Evolutionary conservation across 768 basidiomycete species (phyloP).

Genomic region (Pulveroboletus sp.): DNA sequence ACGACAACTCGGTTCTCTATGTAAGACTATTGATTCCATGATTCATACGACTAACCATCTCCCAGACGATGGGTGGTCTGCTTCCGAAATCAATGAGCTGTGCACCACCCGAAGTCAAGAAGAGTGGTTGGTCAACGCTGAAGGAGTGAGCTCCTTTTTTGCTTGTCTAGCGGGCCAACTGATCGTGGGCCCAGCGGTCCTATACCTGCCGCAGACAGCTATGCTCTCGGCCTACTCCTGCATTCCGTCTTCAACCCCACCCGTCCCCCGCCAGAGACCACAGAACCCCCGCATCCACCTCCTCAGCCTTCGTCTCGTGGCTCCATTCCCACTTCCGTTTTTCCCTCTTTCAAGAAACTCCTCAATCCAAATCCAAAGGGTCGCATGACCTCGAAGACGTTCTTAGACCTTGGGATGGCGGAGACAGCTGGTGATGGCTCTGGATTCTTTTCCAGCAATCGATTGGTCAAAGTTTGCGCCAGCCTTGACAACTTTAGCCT

Average conservation of each 20-base stretch:
- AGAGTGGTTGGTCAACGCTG: constrained; percentile 75
- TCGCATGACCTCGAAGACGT: constrained; percentile 70
- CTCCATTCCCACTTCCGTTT: constrained; percentile 68
- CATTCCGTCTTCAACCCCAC: constrained; percentile 86
- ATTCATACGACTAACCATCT: constrained; percentile 11
- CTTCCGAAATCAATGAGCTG: constrained; percentile 59
- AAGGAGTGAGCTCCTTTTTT: constrained; percentile 62
- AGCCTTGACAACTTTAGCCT: constrained; percentile 86
- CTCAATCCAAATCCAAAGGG: constrained; percentile 86
- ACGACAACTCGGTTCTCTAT: constrained; percentile 76
- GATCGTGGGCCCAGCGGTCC: constrained; percentile 34
- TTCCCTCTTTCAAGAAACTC: constrained; percentile 81
- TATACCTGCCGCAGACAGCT: constrained; percentile 75
- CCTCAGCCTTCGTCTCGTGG: constrained; percentile 78
- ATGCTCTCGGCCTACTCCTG: constrained; percentile 83
- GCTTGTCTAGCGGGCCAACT: neutral
- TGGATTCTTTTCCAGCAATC: constrained; percentile 84
- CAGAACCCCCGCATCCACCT: constrained; percentile 71
- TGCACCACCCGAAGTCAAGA: constrained; percentile 86
- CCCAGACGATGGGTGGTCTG: constrained; percentile 63
- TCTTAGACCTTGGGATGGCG: constrained; percentile 79
- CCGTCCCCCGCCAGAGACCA: constrained; percentile 65
- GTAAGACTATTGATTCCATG: constrained; percentile 43
- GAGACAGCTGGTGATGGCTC: constrained; percentile 51
- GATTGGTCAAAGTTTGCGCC: constrained; percentile 78